Evolutionary conservation across 2,329 filamentous ascomycete genomes (phyloP).

Genomic region (Shiraia sp.): DNA sequence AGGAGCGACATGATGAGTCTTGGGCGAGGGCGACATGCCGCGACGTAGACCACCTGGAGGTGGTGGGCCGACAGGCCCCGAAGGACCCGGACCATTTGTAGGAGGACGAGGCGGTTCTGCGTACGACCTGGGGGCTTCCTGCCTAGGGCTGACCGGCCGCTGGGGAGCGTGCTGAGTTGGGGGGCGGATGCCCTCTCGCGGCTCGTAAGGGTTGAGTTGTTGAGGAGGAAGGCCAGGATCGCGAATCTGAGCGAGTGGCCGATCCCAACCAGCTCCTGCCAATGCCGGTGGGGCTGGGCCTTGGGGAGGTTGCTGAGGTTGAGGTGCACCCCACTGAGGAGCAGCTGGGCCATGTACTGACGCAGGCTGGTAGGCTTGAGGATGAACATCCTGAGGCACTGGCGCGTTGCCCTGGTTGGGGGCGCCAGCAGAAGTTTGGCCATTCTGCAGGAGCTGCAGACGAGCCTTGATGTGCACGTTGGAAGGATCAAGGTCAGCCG

Average conservation of each 20-base stretch:
- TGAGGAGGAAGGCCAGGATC: conserved; percentile 66
- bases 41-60: conserved; percentile 53
- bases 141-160: conserved; percentile 75
- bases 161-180: conserved; percentile 66
- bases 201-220: conserved; percentile 80
- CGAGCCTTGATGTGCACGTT: conserved; percentile 97
- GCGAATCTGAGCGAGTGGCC: conserved; percentile 74
- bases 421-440: conserved; percentile 69
- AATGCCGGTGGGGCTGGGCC: conserved; percentile 65
- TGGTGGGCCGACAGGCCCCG: conserved; percentile 39
- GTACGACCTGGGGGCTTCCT: conserved; percentile 71
- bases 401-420: conserved; percentile 74
- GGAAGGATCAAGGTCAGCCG: conserved; percentile 87
- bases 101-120: conserved; percentile 65
- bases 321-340: conserved; percentile 86
- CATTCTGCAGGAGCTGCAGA: conserved; percentile 83
- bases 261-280: conserved; percentile 61
- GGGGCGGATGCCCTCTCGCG: conserved; percentile 71
- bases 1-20: conserved; percentile 58
- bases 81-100: conserved; percentile 49
- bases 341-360: conserved; percentile 82
- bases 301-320: conserved; percentile 64
- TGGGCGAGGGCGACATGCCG: conserved; percentile 62
- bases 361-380: conserved; percentile 85
- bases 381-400: conserved; percentile 94